phyloP scores from a whole-genome alignment of 1,284 basidiomycete species.

The Trichosporon asahii region DNA sequence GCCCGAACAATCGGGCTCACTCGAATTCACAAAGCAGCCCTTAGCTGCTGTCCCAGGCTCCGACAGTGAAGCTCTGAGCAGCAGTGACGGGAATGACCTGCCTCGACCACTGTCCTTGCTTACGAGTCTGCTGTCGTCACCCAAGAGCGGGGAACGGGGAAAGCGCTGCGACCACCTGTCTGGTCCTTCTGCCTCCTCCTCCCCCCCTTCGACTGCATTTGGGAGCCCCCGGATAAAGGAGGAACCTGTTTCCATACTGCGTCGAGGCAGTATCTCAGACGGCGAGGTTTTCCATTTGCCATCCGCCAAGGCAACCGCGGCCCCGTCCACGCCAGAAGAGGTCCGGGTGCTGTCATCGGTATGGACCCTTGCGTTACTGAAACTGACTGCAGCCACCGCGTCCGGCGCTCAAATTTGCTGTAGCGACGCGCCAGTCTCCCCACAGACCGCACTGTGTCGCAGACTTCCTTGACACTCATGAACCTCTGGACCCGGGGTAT shows the following conservation, averaged over 20 bases:
- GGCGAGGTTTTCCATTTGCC: conserved; percentile 25
- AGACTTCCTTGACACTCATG: neutral
- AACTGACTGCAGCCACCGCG: neutral
- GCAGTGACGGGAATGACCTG: conserved; percentile 13
- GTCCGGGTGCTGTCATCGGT: neutral
- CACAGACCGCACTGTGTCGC: neutral
- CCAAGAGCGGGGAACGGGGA: neutral
- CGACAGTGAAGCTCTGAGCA: conserved; percentile 17
- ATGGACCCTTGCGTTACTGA: neutral
- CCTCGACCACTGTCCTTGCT: conserved; percentile 33
- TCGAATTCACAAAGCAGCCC: conserved; percentile 23
- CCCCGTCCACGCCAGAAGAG: neutral
- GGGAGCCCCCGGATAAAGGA: conserved; percentile 28
- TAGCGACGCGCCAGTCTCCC: conserved; percentile 19
- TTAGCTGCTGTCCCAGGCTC: conserved; percentile 15
- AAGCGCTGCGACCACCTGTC: conserved; percentile 11
- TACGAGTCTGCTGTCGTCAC: conserved; percentile 31
- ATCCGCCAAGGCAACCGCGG: neutral
- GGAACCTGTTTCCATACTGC: conserved; percentile 33
- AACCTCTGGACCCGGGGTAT: conserved; percentile 31
- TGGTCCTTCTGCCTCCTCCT: conserved; percentile 26
- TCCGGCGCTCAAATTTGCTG: conserved; percentile 35
- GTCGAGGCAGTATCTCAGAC: conserved; percentile 33
- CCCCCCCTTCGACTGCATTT: conserved; percentile 34
- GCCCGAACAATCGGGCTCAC: neutral